Percentiles rank a stretch among this genome's conserved stretches.
Conservation (phyloP, 495 filamentous ascomycete genomes). For the Aspergillus taichungensis region DNA sequence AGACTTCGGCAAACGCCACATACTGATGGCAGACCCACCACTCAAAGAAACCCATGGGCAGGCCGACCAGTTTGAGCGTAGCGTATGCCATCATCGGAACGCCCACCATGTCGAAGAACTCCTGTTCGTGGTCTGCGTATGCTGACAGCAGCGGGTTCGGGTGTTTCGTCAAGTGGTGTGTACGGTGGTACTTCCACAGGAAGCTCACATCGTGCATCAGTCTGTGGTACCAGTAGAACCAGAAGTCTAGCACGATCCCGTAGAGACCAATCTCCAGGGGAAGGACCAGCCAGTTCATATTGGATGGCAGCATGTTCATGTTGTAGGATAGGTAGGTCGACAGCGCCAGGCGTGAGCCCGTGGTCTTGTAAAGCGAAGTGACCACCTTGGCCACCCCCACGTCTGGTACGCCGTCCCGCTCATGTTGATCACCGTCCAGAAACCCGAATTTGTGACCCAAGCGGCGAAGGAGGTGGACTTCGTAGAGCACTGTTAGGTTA, state of each 20-base stretch:
- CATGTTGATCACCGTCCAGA: conserved; percentile 30
- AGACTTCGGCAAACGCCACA: conserved; percentile 26
- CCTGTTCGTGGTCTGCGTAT: conserved; percentile 30
- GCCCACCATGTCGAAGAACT: conserved; percentile 31
- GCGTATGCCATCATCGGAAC: conserved; percentile 28
- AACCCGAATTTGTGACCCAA: conserved; percentile 23
- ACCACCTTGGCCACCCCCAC: conserved; percentile 24
- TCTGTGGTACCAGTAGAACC: conserved; percentile 37
- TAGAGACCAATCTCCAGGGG: conserved; percentile 25
- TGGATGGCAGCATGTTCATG: conserved; percentile 8
- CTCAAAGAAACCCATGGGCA: conserved; percentile 34
- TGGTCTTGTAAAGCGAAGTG: conserved; percentile 19
- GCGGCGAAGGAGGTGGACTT: conserved; percentile 14
- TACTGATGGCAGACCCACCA: conserved; percentile 36
- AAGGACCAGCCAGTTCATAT: conserved; percentile 23
- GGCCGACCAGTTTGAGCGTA: conserved; percentile 21
- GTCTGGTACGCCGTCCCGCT: conserved; percentile 29
- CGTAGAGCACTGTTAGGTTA: conserved; percentile 4
- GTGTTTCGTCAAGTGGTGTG: conserved; percentile 34
- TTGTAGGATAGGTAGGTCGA: conserved; percentile 24
- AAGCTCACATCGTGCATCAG: conserved; percentile 24
- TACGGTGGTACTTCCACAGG: conserved; percentile 34
- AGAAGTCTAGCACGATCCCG: conserved; percentile 32
- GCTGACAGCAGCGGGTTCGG: conserved; percentile 28
- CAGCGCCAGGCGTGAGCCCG: conserved; percentile 26